Conservation (phyloP, 2,329 filamentous ascomycete species). For the Phialophora expanda region DNA sequence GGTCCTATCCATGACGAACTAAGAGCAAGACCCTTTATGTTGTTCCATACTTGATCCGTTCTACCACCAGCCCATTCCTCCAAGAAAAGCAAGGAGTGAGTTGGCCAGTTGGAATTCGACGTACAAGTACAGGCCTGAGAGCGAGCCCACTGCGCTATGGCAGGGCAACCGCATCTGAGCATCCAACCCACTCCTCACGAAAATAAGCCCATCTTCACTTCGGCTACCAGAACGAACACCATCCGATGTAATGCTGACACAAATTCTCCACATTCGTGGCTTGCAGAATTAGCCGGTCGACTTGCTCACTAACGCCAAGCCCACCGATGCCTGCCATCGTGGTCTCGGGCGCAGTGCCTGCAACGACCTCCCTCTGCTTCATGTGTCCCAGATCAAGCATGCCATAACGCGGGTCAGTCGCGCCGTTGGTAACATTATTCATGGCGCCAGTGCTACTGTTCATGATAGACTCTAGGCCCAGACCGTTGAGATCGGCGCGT, state of each 20-base stretch:
- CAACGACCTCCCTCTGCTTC: conserved; percentile 21
- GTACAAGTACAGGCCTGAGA: background rate
- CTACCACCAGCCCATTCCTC: background rate
- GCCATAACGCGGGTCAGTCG: conserved; percentile 1
- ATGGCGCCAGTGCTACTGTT: conserved; percentile 26
- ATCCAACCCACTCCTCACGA: background rate
- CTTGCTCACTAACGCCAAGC: conserved; percentile 82
- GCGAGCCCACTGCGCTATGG: background rate
- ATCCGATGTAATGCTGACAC: conserved; percentile 98
- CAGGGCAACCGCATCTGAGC: background rate
- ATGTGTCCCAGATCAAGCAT: conserved; percentile 7
- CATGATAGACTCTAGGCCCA: conserved; percentile 32
- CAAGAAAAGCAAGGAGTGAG: background rate
- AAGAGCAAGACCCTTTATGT: background rate
- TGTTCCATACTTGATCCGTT: background rate
- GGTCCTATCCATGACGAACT: background rate
- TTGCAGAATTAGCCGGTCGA: conserved; percentile 92
- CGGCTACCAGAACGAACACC: conserved; percentile 93
- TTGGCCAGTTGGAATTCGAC: background rate
- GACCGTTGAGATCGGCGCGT: conserved; percentile 28
- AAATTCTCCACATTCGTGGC: conserved; percentile 96
- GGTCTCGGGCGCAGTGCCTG: conserved; percentile 31
- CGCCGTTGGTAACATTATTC: conserved; percentile 20
- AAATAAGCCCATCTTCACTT: background rate
- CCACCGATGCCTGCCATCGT: conserved; percentile 49